Evolutionary conservation across 306 rosid species (phyloP).

Genomic region (Luffa aegyptiaca): DNA sequence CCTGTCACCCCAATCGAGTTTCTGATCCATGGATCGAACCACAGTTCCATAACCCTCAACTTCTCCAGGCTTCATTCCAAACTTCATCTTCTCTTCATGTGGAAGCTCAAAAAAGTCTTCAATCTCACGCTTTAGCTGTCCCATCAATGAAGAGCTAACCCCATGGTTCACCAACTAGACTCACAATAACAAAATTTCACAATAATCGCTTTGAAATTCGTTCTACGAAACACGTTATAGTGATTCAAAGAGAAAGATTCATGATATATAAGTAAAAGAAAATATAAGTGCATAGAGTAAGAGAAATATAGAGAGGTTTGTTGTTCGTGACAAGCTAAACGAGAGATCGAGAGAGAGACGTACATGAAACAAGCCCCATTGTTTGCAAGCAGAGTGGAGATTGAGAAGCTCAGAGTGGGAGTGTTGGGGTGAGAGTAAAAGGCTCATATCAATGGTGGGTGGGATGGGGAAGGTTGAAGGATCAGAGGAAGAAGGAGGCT

Average conservation of each 20-base stretch:
- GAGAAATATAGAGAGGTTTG: too few species aligned
- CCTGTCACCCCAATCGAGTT: conserved; percentile 85
- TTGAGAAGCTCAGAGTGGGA: conserved; percentile 26
- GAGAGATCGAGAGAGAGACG: neutral
- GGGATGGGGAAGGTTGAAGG: conserved; percentile 17
- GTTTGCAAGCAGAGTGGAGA: conserved; percentile 47
- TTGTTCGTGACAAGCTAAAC: too few species aligned
- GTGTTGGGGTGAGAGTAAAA: conserved; percentile 11
- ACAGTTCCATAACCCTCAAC: conserved; percentile 66
- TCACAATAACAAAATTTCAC: too few species aligned
- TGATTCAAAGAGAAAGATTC: too few species aligned
- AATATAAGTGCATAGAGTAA: too few species aligned
- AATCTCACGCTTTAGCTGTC: conserved; percentile 36
- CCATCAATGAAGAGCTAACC: conserved; percentile 30
- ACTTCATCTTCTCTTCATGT: conserved; percentile 45
- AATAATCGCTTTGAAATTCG: too few species aligned
- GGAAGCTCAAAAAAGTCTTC: conserved; percentile 62
- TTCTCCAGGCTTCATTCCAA: conserved; percentile 37
- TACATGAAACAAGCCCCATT: conserved; percentile 87
- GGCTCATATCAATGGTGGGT: conserved; percentile 48
- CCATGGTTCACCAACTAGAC: conserved; percentile 66
- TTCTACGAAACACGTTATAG: too few species aligned
- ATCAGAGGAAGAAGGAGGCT: neutral
- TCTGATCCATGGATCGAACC: conserved; percentile 35
- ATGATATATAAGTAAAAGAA: too few species aligned